phyloP scores from a whole-genome alignment of 352 stramenopile genomes.

The Phytophthora hybrid region DNA sequence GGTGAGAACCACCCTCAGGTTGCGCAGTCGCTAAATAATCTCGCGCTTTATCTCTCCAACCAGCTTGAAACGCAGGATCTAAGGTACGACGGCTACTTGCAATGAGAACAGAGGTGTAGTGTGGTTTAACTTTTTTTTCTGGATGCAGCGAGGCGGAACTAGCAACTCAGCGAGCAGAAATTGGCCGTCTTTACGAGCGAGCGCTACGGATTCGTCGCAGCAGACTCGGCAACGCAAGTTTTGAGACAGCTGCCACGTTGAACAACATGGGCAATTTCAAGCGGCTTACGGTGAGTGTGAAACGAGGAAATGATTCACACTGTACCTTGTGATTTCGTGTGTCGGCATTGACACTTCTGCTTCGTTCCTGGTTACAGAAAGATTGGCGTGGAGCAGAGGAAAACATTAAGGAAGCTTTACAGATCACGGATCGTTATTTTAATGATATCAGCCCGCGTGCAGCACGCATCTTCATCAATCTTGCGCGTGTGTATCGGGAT shows the following conservation, averaged over 20 bases:
- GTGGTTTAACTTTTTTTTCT: constrained; percentile 11
- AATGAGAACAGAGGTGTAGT: neutral
- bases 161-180: constrained; percentile 52
- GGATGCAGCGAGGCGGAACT: constrained; percentile 46
- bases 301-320: neutral
- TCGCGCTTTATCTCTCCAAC: constrained; percentile 76
- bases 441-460: constrained; percentile 78
- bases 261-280: constrained; percentile 91
- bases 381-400: constrained; percentile 73
- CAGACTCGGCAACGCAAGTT: constrained; percentile 78
- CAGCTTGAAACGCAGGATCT: constrained; percentile 64
- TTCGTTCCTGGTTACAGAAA: constrained; percentile 40
- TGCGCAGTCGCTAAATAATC: constrained; percentile 83
- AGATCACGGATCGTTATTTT: constrained; percentile 83
- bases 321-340: neutral
- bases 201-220: constrained; percentile 75
- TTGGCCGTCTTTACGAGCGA: constrained; percentile 70
- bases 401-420: constrained; percentile 79
- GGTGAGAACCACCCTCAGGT: constrained; percentile 80
- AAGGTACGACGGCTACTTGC: constrained; percentile 43
- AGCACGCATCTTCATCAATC: constrained; percentile 80
- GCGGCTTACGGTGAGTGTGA: constrained; percentile 56
- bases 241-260: constrained; percentile 80
- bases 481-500: constrained; percentile 80
- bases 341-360: neutral